phyloP scores from a whole-genome alignment of 192 early-diverging fungal species.

The Coemansia aciculifera region DNA sequence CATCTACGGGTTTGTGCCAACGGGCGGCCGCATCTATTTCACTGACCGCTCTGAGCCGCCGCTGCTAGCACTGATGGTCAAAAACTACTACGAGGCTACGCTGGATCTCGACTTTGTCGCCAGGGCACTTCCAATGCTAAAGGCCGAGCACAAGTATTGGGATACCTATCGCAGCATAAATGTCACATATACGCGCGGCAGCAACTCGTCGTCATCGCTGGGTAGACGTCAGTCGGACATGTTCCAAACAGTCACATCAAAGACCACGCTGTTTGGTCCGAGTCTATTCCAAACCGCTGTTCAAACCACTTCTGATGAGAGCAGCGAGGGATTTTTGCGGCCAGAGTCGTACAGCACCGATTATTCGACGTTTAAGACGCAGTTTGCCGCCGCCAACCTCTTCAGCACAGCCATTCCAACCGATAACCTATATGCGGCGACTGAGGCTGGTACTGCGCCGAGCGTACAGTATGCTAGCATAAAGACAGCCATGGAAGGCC shows the following conservation, averaged over 20 bases:
- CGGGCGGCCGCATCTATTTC: constrained; percentile 73
- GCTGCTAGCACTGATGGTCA: constrained; percentile 68
- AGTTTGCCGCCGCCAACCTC: constrained; percentile 10
- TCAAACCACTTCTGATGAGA: background rate
- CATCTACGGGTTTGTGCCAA: constrained; percentile 65
- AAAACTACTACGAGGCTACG: constrained; percentile 61
- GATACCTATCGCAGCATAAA: constrained; percentile 54
- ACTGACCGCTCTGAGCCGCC: constrained; percentile 74
- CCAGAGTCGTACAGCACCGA: constrained; percentile 28
- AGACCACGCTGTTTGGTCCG: constrained; percentile 29
- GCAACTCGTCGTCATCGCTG: constrained; percentile 9
- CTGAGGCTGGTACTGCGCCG: constrained; percentile 37
- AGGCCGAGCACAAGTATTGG: constrained; percentile 67
- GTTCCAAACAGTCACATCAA: constrained; percentile 13
- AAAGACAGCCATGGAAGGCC: constrained; percentile 13
- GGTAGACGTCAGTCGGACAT: constrained; percentile 16
- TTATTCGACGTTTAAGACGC: constrained; percentile 14
- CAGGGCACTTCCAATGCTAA: constrained; percentile 59
- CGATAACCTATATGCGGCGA: constrained; percentile 28
- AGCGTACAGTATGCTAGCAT: constrained; percentile 36
- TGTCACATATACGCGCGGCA: constrained; percentile 35
- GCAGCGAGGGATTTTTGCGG: constrained; percentile 9
- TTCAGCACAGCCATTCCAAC: constrained; percentile 6
- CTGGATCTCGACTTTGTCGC: constrained; percentile 57
- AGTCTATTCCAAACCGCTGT: constrained; percentile 21